phyloP scores from a whole-genome alignment of 2,329 filamentous ascomycete species.

The Rhinocladiella mackenziei region DNA sequence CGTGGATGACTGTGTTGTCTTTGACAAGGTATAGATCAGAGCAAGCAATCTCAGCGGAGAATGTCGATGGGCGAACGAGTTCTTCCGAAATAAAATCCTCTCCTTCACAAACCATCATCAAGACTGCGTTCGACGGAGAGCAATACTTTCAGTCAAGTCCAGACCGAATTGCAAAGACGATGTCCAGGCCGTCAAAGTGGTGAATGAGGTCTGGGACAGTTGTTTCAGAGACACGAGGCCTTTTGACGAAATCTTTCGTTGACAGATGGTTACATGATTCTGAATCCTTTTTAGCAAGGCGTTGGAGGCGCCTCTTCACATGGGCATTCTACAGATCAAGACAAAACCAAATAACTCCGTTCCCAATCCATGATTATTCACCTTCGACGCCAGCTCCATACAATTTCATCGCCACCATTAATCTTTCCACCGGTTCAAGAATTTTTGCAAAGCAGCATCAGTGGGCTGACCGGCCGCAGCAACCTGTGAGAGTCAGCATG shows the following conservation, averaged over 20 bases:
- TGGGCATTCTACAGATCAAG: constrained; percentile 2
- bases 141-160: constrained; percentile 72
- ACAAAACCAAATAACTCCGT: constrained; percentile 20
- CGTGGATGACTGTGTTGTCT: background rate
- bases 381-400: constrained; percentile 8
- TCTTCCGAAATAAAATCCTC: constrained; percentile 80
- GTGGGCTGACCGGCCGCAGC: constrained; percentile 49
- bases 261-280: constrained; percentile 23
- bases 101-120: constrained; percentile 89
- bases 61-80: constrained; percentile 83
- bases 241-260: constrained; percentile 92
- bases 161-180: constrained; percentile 80
- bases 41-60: constrained; percentile 90
- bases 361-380: constrained; percentile 3
- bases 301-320: constrained; percentile 19
- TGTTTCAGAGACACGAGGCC: constrained; percentile 92
- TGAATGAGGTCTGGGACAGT: constrained; percentile 98
- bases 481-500: constrained; percentile 41
- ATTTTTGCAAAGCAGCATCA: constrained; percentile 54
- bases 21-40: constrained; percentile 61
- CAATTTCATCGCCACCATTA: constrained; percentile 31
- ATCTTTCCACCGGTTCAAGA: constrained; percentile 58
- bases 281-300: constrained; percentile 19
- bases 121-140: constrained; percentile 78
- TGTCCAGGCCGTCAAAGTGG: constrained; percentile 76